phyloP scores from a whole-genome alignment of 257 asterid genomes.

The Marsdenia floribunda region DNA sequence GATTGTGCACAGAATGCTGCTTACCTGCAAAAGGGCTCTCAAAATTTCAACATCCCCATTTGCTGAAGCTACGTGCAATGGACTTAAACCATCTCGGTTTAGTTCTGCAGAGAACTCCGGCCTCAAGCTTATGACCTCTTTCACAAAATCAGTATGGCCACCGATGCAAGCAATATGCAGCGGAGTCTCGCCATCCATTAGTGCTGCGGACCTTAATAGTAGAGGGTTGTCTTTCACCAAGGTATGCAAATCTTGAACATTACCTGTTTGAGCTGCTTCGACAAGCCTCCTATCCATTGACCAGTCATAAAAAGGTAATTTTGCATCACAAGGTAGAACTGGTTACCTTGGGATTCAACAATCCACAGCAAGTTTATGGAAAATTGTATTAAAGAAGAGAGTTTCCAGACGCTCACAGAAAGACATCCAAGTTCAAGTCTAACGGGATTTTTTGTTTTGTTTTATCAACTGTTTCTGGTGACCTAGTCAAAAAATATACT shows the following conservation, averaged over 20 bases:
- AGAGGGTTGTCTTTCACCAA: conserved; percentile 23
- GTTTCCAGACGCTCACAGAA: neutral
- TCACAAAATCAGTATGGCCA: conserved; percentile 25
- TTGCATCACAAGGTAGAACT: neutral
- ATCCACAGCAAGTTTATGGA: neutral
- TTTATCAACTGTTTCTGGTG: neutral
- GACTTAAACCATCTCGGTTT: conserved; percentile 23
- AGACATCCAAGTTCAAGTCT: neutral
- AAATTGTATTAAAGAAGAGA: neutral
- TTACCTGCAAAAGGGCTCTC: conserved; percentile 8
- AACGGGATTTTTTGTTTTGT: neutral
- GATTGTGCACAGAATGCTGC: conserved; percentile 9
- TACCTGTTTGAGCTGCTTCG: conserved; percentile 11
- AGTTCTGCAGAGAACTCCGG: conserved; percentile 17
- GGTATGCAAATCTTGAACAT: conserved; percentile 12
- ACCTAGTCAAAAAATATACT: neutral
- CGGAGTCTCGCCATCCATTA: conserved; percentile 22
- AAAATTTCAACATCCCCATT: conserved; percentile 16
- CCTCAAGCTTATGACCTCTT: conserved; percentile 12
- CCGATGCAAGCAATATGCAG: conserved; percentile 33
- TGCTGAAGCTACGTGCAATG: conserved; percentile 22
- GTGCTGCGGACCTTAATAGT: neutral
- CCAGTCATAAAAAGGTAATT: neutral
- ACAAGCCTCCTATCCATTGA: conserved; percentile 12
- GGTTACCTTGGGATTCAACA: neutral